A percentile compares a stretch with the other conserved stretches of the same genome.
Evolutionary conservation across 1,284 basidiomycete genomes (phyloP).

Genomic region (Xerocomus minutiporus): DNA sequence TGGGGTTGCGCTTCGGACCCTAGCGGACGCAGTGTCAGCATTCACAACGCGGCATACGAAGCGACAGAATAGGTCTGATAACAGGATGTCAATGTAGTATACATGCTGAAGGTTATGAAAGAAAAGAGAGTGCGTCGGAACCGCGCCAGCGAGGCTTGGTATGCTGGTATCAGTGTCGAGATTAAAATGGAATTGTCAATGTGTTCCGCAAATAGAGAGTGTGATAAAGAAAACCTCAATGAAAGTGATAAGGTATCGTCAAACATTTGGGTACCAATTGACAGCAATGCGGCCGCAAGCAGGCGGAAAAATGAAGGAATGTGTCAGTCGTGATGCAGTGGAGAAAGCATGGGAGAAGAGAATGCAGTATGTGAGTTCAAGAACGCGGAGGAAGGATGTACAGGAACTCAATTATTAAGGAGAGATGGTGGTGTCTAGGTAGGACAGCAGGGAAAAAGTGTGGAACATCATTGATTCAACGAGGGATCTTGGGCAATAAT

Average conservation of each 20-base stretch:
- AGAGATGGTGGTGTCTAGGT: constrained; percentile 22
- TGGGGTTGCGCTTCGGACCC: constrained; percentile 97
- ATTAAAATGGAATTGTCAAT: constrained; percentile 33
- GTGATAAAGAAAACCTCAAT: constrained; percentile 32
- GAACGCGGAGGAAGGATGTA: constrained; percentile 22
- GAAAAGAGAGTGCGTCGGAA: constrained; percentile 10
- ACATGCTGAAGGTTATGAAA: constrained; percentile 16
- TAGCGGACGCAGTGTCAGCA: constrained; percentile 90
- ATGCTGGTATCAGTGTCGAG: constrained; percentile 25
- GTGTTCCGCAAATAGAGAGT: constrained; percentile 36
- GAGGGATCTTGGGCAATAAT: constrained; percentile 70
- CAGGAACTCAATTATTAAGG: constrained; percentile 23
- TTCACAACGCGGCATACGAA: constrained; percentile 90
- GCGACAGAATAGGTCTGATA: constrained; percentile 11
- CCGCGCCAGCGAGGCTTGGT: constrained; percentile 21
- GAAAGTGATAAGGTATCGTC: constrained; percentile 37
- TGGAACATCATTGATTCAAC: constrained; percentile 44
- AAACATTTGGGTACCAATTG: constrained; percentile 28
- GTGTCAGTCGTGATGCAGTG: constrained; percentile 31
- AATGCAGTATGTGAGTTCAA: constrained; percentile 25
- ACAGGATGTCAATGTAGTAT: constrained; percentile 13
- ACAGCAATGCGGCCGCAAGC: constrained; percentile 22
- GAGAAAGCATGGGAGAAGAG: constrained; percentile 21
- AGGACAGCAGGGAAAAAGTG: constrained; percentile 18
- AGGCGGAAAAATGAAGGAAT: constrained; percentile 25